These are phyloP conservation scores for Yarrowia sp. DNA, from an alignment of 805 yeast genomes.

Conservation along the genomic window DNA sequence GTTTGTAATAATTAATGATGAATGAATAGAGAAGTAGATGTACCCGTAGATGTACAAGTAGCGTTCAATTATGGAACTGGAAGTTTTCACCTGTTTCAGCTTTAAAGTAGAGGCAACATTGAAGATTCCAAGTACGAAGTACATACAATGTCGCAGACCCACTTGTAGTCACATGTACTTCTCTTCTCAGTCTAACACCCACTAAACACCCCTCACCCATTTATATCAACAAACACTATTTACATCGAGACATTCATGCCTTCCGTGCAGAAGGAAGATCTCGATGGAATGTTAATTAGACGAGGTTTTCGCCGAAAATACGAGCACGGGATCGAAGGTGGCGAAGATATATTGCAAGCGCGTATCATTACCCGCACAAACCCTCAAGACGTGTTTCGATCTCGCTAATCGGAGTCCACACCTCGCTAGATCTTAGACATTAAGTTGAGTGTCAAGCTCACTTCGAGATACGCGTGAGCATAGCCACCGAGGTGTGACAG, in stretches of 20 bases:
- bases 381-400: background rate
- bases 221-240: background rate
- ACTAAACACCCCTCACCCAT: background rate
- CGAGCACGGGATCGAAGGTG: background rate
- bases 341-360: background rate
- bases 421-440: background rate
- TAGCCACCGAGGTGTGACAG: background rate
- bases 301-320: background rate
- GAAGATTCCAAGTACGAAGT: too few relatives aligned
- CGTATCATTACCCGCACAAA: background rate
- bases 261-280: conserved; percentile 9
- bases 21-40: background rate
- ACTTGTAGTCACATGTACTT: too few relatives aligned
- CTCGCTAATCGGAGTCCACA: too few relatives aligned
- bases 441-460: background rate
- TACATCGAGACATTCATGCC: conserved; percentile 3
- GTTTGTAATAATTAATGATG: conserved; percentile 22
- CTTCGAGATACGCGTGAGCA: background rate
- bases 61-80: too few relatives aligned
- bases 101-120: too few relatives aligned
- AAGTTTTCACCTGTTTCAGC: too few relatives aligned
- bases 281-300: conserved; percentile 12
- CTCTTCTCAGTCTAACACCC: too few relatives aligned
- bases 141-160: too few relatives aligned
- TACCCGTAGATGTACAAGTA: too few relatives aligned